phyloP scores from a whole-genome alignment of 1,284 basidiomycete species.

The Leccinum griseonigrum region DNA sequence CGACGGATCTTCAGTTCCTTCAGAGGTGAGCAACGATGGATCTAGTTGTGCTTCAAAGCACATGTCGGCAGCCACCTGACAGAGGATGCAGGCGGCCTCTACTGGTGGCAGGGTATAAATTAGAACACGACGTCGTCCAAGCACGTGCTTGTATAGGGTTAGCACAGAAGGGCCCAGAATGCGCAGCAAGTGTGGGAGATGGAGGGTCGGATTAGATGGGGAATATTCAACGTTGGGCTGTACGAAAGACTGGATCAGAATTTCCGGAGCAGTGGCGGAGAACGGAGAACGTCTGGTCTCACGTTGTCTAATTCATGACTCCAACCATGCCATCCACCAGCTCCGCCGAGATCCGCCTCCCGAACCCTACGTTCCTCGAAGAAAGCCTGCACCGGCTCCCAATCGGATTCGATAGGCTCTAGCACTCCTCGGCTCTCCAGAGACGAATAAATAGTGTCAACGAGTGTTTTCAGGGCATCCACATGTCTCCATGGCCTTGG shows the following conservation, averaged over 20 bases:
- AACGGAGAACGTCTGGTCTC: conserved; percentile 17
- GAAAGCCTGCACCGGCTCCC: conserved; percentile 59
- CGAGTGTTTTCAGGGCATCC: conserved; percentile 56
- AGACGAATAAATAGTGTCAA: conserved; percentile 51
- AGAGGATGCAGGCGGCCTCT: conserved; percentile 72
- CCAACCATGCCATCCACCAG: conserved; percentile 66
- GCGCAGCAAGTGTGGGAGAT: conserved; percentile 48
- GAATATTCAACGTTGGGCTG: conserved; percentile 37
- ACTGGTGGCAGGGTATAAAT: conserved; percentile 77
- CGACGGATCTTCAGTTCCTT: conserved; percentile 23
- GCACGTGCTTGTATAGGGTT: conserved; percentile 74
- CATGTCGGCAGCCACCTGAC: conserved; percentile 70
- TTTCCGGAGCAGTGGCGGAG: neutral
- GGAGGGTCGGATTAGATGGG: conserved; percentile 41
- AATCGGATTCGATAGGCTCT: conserved; percentile 55
- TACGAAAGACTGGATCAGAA: conserved; percentile 1
- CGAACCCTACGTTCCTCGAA: conserved; percentile 60
- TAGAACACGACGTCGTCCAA: conserved; percentile 66
- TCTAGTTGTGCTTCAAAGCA: conserved; percentile 58
- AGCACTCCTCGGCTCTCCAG: conserved; percentile 47
- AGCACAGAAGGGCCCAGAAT: conserved; percentile 74
- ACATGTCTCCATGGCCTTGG: conserved; percentile 73
- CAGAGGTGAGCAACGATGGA: conserved; percentile 17
- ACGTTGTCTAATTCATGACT: conserved; percentile 57
- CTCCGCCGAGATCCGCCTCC: conserved; percentile 46